phyloP scores from a whole-genome alignment of 306 rosid genomes.

The Geum urbanum region DNA sequence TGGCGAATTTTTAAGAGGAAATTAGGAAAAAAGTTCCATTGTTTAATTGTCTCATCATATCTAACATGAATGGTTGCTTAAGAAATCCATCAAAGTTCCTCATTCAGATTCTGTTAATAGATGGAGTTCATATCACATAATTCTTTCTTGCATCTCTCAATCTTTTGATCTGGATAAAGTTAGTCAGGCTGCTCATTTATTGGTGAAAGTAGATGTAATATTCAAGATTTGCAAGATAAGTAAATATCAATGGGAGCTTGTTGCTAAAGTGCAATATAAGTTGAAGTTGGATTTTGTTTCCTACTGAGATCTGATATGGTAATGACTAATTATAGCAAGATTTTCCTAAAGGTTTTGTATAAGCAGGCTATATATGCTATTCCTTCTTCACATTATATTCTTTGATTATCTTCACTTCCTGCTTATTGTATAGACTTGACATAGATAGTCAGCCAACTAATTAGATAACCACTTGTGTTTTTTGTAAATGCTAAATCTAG shows the following conservation, averaged over 20 bases:
- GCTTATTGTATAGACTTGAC: neutral
- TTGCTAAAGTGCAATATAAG: neutral
- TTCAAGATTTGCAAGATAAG: neutral
- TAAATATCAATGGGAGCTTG: neutral
- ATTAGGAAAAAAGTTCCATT: neutral
- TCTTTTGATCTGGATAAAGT: neutral
- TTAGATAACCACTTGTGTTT: neutral
- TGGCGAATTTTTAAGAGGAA: neutral
- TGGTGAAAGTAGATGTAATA: neutral
- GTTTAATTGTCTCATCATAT: neutral
- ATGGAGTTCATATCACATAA: neutral
- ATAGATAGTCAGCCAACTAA: conserved; percentile 5
- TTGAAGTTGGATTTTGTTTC: neutral
- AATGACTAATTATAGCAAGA: neutral
- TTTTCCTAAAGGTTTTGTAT: neutral
- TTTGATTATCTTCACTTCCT: neutral
- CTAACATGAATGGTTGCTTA: neutral
- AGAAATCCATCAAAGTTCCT: neutral
- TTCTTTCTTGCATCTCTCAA: neutral
- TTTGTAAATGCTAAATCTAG: neutral
- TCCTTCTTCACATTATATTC: neutral
- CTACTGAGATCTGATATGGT: no score
- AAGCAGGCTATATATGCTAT: neutral
- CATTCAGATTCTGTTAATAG: neutral
- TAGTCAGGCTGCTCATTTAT: conserved; percentile 1